Conservation (phyloP, 139 green algal species). For the Chlamydomonas eustigma region DNA sequence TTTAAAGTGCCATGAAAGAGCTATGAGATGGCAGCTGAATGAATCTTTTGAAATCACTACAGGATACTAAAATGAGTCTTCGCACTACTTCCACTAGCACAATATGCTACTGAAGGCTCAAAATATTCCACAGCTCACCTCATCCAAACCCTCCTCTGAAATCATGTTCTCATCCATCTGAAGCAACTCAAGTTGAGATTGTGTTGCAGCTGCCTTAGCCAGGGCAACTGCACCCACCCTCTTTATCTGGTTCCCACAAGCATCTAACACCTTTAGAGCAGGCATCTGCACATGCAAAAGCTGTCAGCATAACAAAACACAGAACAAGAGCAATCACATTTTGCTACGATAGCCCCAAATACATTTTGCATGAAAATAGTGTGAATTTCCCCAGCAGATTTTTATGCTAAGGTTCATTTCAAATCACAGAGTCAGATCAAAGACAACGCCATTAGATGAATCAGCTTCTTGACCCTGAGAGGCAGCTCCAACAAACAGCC, state of each 20-base stretch:
- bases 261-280: slow-evolving; percentile 9
- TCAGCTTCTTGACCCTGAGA: too few relatives aligned
- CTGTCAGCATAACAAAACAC: not conserved
- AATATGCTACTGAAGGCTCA: not conserved
- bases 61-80: too few relatives aligned
- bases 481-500: too few relatives aligned
- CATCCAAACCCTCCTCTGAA: slow-evolving; percentile 19
- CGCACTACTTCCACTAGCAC: too few relatives aligned
- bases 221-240: slow-evolving; percentile 58
- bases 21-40: not conserved
- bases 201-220: slow-evolving; percentile 37
- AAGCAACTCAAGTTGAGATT: slow-evolving; percentile 51
- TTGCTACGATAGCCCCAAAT: too few relatives aligned
- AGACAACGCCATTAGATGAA: too few relatives aligned
- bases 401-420: too few relatives aligned
- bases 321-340: too few relatives aligned
- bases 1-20: not conserved
- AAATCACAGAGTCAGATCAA: too few relatives aligned
- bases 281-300: slow-evolving; percentile 3
- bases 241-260: slow-evolving; percentile 28
- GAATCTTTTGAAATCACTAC: not conserved
- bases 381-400: too few relatives aligned
- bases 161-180: slow-evolving; percentile 81
- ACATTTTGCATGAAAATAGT: too few relatives aligned
- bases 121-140: slow-evolving; percentile 12